These are phyloP conservation scores for Lyophyllum atratum DNA, from an alignment of 768 basidiomycete genomes.

Conservation along the genomic window DNA sequence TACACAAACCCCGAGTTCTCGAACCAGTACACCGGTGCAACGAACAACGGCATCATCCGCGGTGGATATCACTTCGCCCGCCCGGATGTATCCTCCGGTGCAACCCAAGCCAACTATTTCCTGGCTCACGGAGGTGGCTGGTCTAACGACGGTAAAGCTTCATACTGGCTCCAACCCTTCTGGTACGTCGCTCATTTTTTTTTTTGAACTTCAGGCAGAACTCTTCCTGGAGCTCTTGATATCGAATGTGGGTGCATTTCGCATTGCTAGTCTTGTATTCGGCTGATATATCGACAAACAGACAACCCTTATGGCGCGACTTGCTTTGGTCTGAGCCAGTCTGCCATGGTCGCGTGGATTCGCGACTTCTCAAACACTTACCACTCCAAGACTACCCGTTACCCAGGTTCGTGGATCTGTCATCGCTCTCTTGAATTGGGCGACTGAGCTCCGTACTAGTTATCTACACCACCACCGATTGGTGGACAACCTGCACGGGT, in stretches of 20 bases:
- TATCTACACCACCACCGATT: slow-evolving; percentile 65
- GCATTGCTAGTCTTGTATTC: not conserved
- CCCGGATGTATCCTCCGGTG: slow-evolving; percentile 54
- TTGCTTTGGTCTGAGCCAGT: slow-evolving; percentile 55
- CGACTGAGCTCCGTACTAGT: slow-evolving; percentile 30
- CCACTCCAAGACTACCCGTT: slow-evolving; percentile 44
- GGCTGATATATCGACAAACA: slow-evolving; percentile 20
- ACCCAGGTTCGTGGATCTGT: slow-evolving; percentile 34
- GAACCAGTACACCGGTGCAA: slow-evolving; percentile 56
- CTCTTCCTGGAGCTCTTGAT: slow-evolving; percentile 65
- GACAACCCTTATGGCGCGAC: slow-evolving; percentile 52
- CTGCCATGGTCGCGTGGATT: slow-evolving; percentile 67
- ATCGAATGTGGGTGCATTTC: slow-evolving; percentile 50
- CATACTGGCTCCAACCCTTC: not conserved
- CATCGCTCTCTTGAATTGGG: not conserved
- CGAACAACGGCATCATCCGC: slow-evolving; percentile 55
- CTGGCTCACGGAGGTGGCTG: slow-evolving; percentile 49
- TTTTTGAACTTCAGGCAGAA: slow-evolving; percentile 29
- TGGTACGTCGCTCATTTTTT: not conserved
- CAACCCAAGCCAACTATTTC: slow-evolving; percentile 61
- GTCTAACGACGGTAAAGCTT: slow-evolving; percentile 18
- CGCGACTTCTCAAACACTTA: slow-evolving; percentile 64
- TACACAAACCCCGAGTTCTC: slow-evolving; percentile 48
- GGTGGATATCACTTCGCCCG: slow-evolving; percentile 48
- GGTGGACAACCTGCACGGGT: slow-evolving; percentile 71